These are phyloP conservation scores for Russula compacta DNA, from an alignment of 768 basidiomycete genomes.

Conservation along the genomic window DNA sequence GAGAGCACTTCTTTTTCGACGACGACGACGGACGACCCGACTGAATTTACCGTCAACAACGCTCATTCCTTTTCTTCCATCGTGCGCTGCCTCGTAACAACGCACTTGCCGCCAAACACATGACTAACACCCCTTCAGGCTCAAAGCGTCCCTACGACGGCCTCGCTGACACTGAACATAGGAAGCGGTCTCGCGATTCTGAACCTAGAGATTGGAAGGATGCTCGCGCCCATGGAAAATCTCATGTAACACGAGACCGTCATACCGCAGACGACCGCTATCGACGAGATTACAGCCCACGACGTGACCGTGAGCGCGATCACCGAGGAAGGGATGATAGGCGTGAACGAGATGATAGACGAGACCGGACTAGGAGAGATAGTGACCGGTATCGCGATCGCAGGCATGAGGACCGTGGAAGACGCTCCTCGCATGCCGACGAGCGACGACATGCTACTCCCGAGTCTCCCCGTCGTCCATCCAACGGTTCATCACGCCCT, in stretches of 20 bases:
- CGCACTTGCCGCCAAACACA: conserved; percentile 34
- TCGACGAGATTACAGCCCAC: conserved; percentile 22
- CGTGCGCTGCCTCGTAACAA: conserved; percentile 77
- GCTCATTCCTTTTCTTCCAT: conserved; percentile 35
- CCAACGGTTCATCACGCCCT: conserved; percentile 17
- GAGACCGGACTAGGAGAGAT: conserved; percentile 30
- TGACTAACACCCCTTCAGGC: conserved; percentile 83
- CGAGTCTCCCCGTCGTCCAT: conserved; percentile 9
- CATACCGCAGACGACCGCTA: conserved; percentile 31
- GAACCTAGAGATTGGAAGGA: conserved; percentile 64
- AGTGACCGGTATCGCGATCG: conserved; percentile 25
- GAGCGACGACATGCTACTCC: conserved; percentile 15
- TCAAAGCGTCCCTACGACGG: conserved; percentile 73
- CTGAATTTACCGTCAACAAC: neutral
- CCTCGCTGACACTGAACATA: conserved; percentile 29
- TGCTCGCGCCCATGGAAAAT: conserved; percentile 36
- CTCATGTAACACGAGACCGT: conserved; percentile 25
- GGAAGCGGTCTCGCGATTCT: conserved; percentile 48
- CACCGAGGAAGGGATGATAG: conserved; percentile 30
- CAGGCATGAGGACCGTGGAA: conserved; percentile 12
- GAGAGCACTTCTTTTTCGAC: neutral
- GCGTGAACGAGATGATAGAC: conserved; percentile 23
- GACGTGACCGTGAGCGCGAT: conserved; percentile 24
- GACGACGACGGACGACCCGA: neutral
- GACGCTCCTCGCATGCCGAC: conserved; percentile 7